Percentiles rank a stretch among this genome's conserved stretches.
Evolutionary conservation across 2,329 filamentous ascomycete species (phyloP).

Genomic region (Kalmusia sp.): DNA sequence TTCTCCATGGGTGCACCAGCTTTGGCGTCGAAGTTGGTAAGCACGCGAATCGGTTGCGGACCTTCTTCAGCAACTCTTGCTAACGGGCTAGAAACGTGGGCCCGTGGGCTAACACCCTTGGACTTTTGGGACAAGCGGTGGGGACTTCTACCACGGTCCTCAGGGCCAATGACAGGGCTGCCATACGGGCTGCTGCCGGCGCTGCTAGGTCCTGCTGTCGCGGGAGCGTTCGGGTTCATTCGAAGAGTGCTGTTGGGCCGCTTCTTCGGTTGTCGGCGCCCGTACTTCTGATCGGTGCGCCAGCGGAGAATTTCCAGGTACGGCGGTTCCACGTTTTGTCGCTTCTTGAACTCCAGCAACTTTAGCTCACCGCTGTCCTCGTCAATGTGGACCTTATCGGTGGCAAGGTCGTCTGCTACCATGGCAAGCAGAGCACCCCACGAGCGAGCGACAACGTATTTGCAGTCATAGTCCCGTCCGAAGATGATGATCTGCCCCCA

Average conservation of each 20-base stretch:
- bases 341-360: constrained; percentile 83
- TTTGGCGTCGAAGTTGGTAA: constrained; percentile 42
- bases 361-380: constrained; percentile 93
- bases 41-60: constrained; percentile 47
- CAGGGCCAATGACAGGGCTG: constrained; percentile 65
- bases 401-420: constrained; percentile 90
- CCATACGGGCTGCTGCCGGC: constrained; percentile 67
- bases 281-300: constrained; percentile 95
- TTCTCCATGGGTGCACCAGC: constrained; percentile 42
- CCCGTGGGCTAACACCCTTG: constrained; percentile 66
- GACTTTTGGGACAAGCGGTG: constrained; percentile 70
- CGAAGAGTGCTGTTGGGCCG: constrained; percentile 57
- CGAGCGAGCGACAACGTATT: constrained; percentile 93
- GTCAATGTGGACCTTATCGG: constrained; percentile 89
- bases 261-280: constrained; percentile 63
- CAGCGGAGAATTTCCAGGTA: constrained; percentile 96
- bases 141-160: constrained; percentile 72
- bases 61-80: constrained; percentile 77
- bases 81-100: constrained; percentile 74
- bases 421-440: constrained; percentile 88
- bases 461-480: constrained; percentile 97
- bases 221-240: constrained; percentile 59
- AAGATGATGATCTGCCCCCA: constrained; percentile 98
- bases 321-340: constrained; percentile 84
- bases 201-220: constrained; percentile 52